A percentile compares a stretch with the other conserved stretches of the same genome.
phyloP scores from a whole-genome alignment of 371 early-diverging fungal genomes.

The Mucor indicus region DNA sequence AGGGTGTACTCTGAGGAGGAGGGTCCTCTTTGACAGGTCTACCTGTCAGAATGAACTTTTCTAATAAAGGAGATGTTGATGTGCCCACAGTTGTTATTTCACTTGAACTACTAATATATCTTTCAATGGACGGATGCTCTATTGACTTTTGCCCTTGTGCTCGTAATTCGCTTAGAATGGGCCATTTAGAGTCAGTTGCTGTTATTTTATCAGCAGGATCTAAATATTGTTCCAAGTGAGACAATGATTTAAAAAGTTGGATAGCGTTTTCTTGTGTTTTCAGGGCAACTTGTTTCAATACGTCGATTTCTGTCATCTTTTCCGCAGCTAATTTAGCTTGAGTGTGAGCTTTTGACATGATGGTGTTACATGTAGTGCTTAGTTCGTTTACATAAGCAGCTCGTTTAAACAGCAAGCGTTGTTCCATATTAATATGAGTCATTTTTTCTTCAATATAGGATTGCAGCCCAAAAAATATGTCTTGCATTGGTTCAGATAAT shows the following conservation, averaged over 20 bases:
- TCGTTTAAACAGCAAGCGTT: slow-evolving; percentile 20
- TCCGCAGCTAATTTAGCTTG: slow-evolving; percentile 22
- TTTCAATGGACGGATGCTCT: slow-evolving; percentile 2
- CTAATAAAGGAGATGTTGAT: slow-evolving; percentile 4
- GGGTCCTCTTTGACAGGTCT: neutral
- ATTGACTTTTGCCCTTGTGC: neutral
- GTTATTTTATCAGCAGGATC: slow-evolving; percentile 11
- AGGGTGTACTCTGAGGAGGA: neutral
- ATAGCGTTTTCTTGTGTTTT: slow-evolving; percentile 16
- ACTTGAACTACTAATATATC: slow-evolving; percentile 10
- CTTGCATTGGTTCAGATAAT: slow-evolving; percentile 8
- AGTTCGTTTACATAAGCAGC: slow-evolving; percentile 31
- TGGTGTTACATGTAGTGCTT: slow-evolving; percentile 10
- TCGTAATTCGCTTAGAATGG: slow-evolving; percentile 4
- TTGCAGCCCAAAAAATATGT: slow-evolving; percentile 20
- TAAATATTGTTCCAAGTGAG: slow-evolving; percentile 9
- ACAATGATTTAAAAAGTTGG: slow-evolving; percentile 18
- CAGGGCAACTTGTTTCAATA: neutral
- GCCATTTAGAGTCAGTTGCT: slow-evolving; percentile 7
- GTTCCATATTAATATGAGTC: slow-evolving; percentile 12
- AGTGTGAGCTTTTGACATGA: slow-evolving; percentile 11
- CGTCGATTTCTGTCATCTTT: slow-evolving; percentile 12
- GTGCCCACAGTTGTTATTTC: slow-evolving; percentile 13
- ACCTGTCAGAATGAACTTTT: neutral
- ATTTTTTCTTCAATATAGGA: slow-evolving; percentile 15